A percentile compares a stretch with the other conserved stretches of the same genome.
Evolutionary conservation across 2,329 filamentous ascomycete species (phyloP).

Genomic region (Ophiocordyceps camponoti-leonardi): DNA sequence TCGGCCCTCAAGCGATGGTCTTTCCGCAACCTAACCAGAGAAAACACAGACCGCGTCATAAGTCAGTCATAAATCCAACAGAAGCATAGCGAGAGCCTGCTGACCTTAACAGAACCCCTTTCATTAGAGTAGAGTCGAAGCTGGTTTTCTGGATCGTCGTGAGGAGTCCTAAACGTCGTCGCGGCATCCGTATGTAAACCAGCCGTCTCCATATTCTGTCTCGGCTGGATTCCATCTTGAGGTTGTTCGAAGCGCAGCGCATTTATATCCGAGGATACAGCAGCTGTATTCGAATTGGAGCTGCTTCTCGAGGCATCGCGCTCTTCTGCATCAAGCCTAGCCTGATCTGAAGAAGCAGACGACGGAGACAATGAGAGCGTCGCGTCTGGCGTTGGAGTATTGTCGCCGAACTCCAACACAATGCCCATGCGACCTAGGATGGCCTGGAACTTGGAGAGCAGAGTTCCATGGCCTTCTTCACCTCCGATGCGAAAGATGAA

Average conservation of each 20-base stretch:
- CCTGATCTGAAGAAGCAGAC: constrained; percentile 1
- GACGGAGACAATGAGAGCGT: constrained; percentile 10
- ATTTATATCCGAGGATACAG: not conserved
- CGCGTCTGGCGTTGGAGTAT: constrained; percentile 10
- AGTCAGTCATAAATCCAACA: not conserved
- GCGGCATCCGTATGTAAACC: not conserved
- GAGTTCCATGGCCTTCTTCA: constrained; percentile 34
- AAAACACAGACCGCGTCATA: not conserved
- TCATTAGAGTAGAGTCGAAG: not conserved
- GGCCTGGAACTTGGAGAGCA: constrained; percentile 54
- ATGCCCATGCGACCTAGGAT: constrained; percentile 56
- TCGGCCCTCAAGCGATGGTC: not conserved
- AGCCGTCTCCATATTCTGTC: not conserved
- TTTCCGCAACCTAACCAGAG: not conserved
- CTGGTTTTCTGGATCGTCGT: not conserved
- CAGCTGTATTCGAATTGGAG: not conserved
- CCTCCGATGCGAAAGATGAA: constrained; percentile 67
- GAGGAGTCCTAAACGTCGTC: not conserved
- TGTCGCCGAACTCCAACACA: constrained; percentile 42
- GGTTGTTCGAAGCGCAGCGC: not conserved
- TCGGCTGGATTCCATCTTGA: not conserved
- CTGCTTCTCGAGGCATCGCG: not conserved
- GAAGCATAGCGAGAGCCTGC: not conserved
- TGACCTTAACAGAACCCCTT: not conserved
- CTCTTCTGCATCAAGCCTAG: not conserved